Percentiles rank a stretch among this genome's conserved stretches.
Evolutionary conservation across 2,329 filamentous ascomycete species (phyloP).

Genomic region (Neopestalotiopsis sp.): DNA sequence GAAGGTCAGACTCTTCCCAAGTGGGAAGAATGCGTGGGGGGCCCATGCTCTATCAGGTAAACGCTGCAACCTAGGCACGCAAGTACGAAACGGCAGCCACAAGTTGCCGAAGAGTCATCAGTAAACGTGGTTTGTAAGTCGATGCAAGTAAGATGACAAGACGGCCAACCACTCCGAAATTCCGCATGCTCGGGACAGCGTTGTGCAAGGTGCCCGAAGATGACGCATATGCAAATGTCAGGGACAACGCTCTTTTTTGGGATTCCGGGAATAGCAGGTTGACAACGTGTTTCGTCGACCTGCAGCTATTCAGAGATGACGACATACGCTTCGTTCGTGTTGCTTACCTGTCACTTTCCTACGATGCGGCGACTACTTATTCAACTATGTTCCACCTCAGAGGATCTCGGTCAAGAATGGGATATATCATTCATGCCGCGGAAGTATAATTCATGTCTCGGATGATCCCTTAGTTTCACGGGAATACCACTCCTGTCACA

Average conservation of each 20-base stretch:
- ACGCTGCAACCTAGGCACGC: background rate
- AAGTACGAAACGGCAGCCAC: background rate
- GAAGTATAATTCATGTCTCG: too few species aligned
- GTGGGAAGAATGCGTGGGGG: background rate
- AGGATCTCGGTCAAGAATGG: too few species aligned
- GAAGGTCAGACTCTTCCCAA: background rate
- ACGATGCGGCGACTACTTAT: too few species aligned
- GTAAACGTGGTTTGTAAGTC: background rate
- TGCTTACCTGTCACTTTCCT: too few species aligned
- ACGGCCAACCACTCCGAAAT: background rate
- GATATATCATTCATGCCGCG: too few species aligned
- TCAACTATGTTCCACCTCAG: too few species aligned
- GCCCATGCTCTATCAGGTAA: background rate
- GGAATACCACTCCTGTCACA: too few species aligned
- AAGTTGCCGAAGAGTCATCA: background rate
- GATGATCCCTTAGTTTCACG: too few species aligned
- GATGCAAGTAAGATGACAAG: background rate
- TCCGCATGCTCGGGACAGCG: background rate
- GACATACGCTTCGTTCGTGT: background rate
- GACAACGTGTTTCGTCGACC: background rate
- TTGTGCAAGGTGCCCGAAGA: background rate
- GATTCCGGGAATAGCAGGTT: background rate
- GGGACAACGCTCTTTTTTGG: background rate
- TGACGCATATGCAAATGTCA: slow-evolving; percentile 1
- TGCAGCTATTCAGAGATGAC: background rate